phyloP scores from a whole-genome alignment of 2,329 filamentous ascomycete genomes.

The Penicillium sp. region DNA sequence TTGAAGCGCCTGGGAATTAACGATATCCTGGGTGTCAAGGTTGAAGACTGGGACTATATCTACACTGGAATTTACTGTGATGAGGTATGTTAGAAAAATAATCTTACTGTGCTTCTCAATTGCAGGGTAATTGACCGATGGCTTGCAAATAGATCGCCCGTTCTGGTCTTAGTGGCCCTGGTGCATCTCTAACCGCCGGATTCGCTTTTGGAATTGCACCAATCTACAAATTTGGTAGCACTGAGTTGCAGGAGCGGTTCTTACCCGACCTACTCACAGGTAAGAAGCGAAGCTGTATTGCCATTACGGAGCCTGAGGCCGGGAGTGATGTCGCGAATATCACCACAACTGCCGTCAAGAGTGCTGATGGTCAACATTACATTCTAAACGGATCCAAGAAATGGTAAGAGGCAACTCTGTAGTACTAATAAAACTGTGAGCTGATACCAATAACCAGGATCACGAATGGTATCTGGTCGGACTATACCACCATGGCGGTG shows the following conservation, averaged over 20 bases:
- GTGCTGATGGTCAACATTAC: constrained; percentile 64
- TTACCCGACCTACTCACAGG: constrained; percentile 68
- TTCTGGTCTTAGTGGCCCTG: constrained; percentile 63
- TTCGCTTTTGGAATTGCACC: constrained; percentile 72
- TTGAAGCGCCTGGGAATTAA: constrained; percentile 65
- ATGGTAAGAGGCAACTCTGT: constrained; percentile 50
- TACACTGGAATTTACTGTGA: constrained; percentile 70
- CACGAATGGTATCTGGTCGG: constrained; percentile 69
- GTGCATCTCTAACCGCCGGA: constrained; percentile 66
- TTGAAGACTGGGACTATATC: constrained; percentile 73
- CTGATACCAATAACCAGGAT: constrained; percentile 48
- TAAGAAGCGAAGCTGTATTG: constrained; percentile 69
- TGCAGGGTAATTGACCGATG: neutral
- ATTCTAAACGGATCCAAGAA: constrained; percentile 76
- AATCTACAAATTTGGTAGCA: constrained; percentile 66
- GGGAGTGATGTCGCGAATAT: constrained; percentile 75
- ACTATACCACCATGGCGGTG: constrained; percentile 70
- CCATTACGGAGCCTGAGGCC: constrained; percentile 74
- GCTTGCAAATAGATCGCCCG: constrained; percentile 55
- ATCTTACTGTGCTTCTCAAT: neutral
- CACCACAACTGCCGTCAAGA: constrained; percentile 64
- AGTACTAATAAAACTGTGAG: neutral
- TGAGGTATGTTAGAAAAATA: constrained; percentile 47
- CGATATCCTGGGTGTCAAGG: constrained; percentile 64
- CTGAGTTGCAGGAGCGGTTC: constrained; percentile 62